A percentile compares a stretch with the other conserved stretches of the same genome.
Conservation (phyloP, 306 rosid species). For the Glycine soja region DNA sequence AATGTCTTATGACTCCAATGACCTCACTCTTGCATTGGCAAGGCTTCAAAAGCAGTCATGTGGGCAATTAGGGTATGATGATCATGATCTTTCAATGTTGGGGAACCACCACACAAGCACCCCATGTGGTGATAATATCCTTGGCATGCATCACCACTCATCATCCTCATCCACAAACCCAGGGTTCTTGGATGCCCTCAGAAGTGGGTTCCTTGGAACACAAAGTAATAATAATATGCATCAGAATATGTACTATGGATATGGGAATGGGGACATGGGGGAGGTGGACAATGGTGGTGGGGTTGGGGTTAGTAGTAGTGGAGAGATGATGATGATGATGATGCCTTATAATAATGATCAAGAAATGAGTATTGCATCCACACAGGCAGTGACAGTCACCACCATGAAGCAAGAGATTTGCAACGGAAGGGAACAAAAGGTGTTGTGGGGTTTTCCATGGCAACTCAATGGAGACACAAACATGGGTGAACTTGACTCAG, state of each 20-base stretch:
- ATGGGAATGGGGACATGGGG: constrained; percentile 66
- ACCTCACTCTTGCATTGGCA: constrained; percentile 81
- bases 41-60: constrained; percentile 74
- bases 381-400: constrained; percentile 73
- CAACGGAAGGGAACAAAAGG: constrained; percentile 60
- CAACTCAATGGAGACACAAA: constrained; percentile 70
- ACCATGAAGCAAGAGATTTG: constrained; percentile 83
- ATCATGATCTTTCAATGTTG: constrained; percentile 60
- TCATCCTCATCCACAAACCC: constrained; percentile 41
- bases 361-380: constrained; percentile 61
- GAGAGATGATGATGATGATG: constrained; percentile 55
- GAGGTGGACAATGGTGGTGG: constrained; percentile 60
- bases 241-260: constrained; percentile 65
- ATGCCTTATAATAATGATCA: constrained; percentile 49
- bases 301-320: constrained; percentile 22
- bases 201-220: constrained; percentile 68
- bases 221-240: constrained; percentile 52
- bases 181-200: constrained; percentile 64
- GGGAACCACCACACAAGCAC: constrained; percentile 48
- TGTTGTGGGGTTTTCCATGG: constrained; percentile 91
- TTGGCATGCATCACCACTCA: constrained; percentile 24
- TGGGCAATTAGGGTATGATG: constrained; percentile 55
- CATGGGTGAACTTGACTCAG: constrained; percentile 68
- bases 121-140: no score
- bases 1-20: constrained; percentile 66